phyloP scores from a whole-genome alignment of 768 basidiomycete species.

The Mycena leptocephala region DNA sequence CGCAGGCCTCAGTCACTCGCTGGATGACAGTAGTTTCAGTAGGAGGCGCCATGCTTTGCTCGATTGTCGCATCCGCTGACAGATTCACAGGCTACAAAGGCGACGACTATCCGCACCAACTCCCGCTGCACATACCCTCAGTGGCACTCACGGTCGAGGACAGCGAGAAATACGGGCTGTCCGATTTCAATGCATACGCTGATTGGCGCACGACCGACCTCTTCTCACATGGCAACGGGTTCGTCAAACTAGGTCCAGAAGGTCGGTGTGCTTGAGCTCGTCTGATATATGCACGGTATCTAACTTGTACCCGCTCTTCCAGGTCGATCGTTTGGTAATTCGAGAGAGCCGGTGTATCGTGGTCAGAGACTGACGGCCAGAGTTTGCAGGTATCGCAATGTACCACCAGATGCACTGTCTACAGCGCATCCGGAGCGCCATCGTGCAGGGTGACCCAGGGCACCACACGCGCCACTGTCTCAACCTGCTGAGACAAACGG shows the following conservation, averaged over 20 bases:
- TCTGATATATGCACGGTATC: neutral
- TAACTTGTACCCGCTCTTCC: neutral
- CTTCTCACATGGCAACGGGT: slow-evolving; percentile 34
- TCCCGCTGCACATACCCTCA: slow-evolving; percentile 26
- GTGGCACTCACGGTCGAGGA: slow-evolving; percentile 34
- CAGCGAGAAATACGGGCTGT: slow-evolving; percentile 36
- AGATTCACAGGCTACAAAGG: slow-evolving; percentile 29
- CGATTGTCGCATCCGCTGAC: neutral
- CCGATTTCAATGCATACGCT: slow-evolving; percentile 29
- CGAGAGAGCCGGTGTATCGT: neutral
- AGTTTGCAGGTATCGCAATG: slow-evolving; percentile 41
- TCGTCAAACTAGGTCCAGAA: slow-evolving; percentile 34
- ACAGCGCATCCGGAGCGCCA: slow-evolving; percentile 43
- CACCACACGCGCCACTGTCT: slow-evolving; percentile 50
- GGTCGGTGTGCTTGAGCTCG: neutral
- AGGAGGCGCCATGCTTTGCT: neutral
- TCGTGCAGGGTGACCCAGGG: slow-evolving; percentile 36
- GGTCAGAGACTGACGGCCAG: neutral
- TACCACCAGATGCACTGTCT: slow-evolving; percentile 55
- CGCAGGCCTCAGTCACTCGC: slow-evolving; percentile 23
- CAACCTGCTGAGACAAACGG: slow-evolving; percentile 49
- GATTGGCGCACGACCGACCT: slow-evolving; percentile 38
- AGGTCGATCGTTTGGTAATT: slow-evolving; percentile 25
- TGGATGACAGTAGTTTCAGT: slow-evolving; percentile 37
- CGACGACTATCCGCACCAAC: slow-evolving; percentile 34